Evolutionary conservation across 805 yeast species (phyloP).

Genomic region (Candida arabinofermentans): DNA sequence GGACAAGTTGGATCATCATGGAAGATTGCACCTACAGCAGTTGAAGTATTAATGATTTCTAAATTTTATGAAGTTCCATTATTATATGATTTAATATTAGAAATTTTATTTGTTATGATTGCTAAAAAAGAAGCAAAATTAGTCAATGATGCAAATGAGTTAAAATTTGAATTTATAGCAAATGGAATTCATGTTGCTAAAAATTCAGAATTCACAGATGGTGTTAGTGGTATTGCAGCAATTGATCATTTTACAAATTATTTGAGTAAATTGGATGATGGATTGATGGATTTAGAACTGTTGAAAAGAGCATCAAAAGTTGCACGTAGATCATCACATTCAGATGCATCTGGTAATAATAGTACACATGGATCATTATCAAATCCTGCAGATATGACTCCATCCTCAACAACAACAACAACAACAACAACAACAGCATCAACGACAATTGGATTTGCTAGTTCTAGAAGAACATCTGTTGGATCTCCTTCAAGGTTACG

Average conservation of each 20-base stretch:
- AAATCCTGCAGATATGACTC: not conserved
- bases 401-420: not conserved
- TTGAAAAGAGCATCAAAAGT: conserved; percentile 44
- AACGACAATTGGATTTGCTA: too few relatives aligned
- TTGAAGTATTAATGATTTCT: conserved; percentile 59
- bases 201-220: conserved; percentile 9
- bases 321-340: conserved; percentile 14
- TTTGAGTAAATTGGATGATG: conserved; percentile 61
- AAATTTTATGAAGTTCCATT: conserved; percentile 67
- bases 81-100: conserved; percentile 64
- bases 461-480: conserved; percentile 2
- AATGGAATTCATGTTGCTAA: conserved; percentile 6
- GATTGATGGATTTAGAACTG: conserved; percentile 52
- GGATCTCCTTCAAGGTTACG: conserved; percentile 7
- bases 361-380: conserved; percentile 3
- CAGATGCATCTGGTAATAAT: conserved; percentile 1
- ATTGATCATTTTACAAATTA: conserved; percentile 52
- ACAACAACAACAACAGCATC: conserved; percentile 1
- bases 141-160: conserved; percentile 36
- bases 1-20: conserved; percentile 78
- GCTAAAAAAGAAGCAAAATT: conserved; percentile 61
- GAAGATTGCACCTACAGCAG: conserved; percentile 64
- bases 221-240: conserved; percentile 17
- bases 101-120: conserved; percentile 63
- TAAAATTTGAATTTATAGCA: conserved; percentile 19